Base-by-base conservation (phyloP, 768 basidiomycete genomes). In the Russula sp. region DNA sequence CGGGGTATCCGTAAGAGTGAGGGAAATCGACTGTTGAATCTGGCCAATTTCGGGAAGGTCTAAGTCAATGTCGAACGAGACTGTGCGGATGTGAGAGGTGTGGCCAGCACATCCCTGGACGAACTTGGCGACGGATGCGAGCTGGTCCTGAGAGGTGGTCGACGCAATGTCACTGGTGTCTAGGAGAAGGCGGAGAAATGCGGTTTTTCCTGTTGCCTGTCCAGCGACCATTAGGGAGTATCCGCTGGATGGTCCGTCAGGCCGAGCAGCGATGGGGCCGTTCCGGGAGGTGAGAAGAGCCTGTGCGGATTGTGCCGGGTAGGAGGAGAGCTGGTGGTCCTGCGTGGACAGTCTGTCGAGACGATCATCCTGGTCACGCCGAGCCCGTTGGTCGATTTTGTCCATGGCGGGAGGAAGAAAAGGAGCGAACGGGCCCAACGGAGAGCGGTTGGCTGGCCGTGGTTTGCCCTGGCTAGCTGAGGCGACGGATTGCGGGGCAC, bases 211-310 rank as follows among this genome's bases (percentile, higher is more conserved):
- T 75, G 87, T 85, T 75, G 86, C 79, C 71, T 83, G 84, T 55
- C 90, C 90, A 60, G 89, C 90, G 70, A 90, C 88, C 77, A 92
- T 86, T 73, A 92, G 76, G 68, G 86, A 85, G 77, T 82, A 81
- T 41, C 76, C 75, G 69, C 70, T 77, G 77, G 74, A 66, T 73
- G 73, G 66, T 68, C 68, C 71, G 70, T 69, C 65, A 60, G 46
- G 63, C 64, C 70, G 67, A 63, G 62, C 49, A 62, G 65, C 57
- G 69, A 68, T 70, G 68, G 68, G 61, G 67, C 61, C 50, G 45
- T 70, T 63, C 69, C 72, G 56, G 58, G 71, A 67, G 67, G 62
- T 57, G 68, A 67, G 65, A 61, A 64, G 63, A 50, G 60, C 58
- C 63, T 64, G 62, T 60, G 72, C 67, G 69, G 67, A 58, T 59